Base-by-base conservation (phyloP, 768 basidiomycete species). In the Antrodiella citrinella region DNA sequence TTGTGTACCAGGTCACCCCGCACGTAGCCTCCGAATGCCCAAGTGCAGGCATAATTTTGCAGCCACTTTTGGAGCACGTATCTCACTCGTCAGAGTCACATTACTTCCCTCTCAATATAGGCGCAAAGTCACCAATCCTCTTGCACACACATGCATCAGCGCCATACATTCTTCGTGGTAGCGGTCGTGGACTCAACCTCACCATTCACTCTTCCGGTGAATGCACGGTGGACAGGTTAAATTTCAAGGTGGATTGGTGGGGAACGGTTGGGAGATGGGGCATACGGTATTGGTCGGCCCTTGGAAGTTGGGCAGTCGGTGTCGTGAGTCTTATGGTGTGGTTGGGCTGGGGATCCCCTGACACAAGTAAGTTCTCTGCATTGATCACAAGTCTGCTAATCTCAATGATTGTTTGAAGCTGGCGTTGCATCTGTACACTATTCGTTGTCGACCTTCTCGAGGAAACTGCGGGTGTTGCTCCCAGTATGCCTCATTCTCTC, bases 261-360 rank as follows among this genome's bases (percentile, higher is more conserved):
- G 72, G 77, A 9, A 89, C 84, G 1, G 51, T 90, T 4, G 89
- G 88, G 2, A 74, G 86, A 30, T 75, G 80, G 63, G 80, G 82
- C 1, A 69, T 81, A 15, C 74, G 95, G 20, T 97, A 91, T 67
- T 76, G 84, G 44, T 83, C 80, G 25, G 81, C 82, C 2, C 58
- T 88, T 0, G 69, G 83, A 2, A 76, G 77, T 22, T 96, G 93
- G 86, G 73, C 81, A 2, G 68, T 85, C 2, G 91, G 86, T 3
- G 65, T 90, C n/a, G 77, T 81, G 1, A 70, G 76, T 3, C 56
- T 87, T 13, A 58, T 83, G 0, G 49, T 86, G 19, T 82, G 77
- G 55, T 64, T 72, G 26, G 74, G 73, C 4, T 82, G 77, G 79
- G 63, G 59, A 13, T 45, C 49, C 3, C 46, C 59, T 22, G 58